phyloP scores from a whole-genome alignment of 179 eudicot genomes.

The Actinidia arguta region DNA sequence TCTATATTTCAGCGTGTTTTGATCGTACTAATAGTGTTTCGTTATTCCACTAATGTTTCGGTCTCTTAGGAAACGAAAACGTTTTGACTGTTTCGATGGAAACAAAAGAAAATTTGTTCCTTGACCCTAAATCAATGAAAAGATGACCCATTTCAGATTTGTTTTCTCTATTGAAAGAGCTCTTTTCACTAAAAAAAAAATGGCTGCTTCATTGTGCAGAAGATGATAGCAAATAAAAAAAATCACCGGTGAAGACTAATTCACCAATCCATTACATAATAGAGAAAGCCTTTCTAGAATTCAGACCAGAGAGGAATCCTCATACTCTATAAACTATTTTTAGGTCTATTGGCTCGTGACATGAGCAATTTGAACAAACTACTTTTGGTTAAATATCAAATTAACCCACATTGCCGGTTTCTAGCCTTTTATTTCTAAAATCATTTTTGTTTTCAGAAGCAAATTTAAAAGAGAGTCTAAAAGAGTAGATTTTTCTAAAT shows the following conservation, averaged over 20 bases:
- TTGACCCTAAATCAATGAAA: background rate
- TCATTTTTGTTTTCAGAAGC: too few relatives aligned
- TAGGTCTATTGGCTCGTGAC: background rate
- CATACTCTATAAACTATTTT: background rate
- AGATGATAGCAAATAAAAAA: background rate
- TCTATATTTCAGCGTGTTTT: too few relatives aligned
- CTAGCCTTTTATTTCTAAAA: background rate
- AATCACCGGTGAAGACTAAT: background rate
- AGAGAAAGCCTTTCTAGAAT: background rate
- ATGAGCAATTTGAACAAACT: background rate
- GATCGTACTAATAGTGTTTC: too few relatives aligned
- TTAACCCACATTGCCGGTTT: background rate
- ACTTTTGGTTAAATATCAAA: background rate
- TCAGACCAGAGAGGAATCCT: background rate
- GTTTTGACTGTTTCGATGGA: too few relatives aligned
- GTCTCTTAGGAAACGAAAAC: too few relatives aligned
- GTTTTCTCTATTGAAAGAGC: background rate
- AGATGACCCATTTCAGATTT: background rate
- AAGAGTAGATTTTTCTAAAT: too few relatives aligned
- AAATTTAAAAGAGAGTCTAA: too few relatives aligned
- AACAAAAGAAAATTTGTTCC: too few relatives aligned
- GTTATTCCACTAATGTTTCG: too few relatives aligned
- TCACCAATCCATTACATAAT: background rate
- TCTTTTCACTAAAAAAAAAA: background rate
- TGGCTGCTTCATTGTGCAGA: background rate